A percentile compares a stretch with the other conserved stretches of the same genome.
These are phyloP conservation scores for Silene conica DNA, from an alignment of 148 eudicot species.

Conservation along the genomic window DNA sequence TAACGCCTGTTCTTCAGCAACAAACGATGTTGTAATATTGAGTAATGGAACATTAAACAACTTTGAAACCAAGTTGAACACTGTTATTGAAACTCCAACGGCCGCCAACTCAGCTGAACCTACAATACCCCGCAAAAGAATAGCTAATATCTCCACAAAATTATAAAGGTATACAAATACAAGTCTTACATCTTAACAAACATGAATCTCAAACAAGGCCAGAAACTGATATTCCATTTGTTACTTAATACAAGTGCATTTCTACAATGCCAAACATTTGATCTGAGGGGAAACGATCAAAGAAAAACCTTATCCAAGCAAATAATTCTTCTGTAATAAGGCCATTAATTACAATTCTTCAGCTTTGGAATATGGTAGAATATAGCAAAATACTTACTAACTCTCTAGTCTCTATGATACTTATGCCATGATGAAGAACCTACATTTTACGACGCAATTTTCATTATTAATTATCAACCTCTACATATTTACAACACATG, in stretches of 20 bases:
- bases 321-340: background rate
- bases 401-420: no score
- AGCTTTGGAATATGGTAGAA: no score
- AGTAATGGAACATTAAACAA: conserved; percentile 92
- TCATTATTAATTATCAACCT: no score
- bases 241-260: background rate
- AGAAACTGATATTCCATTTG: background rate
- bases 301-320: background rate
- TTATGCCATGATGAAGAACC: no score
- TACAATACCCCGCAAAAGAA: conserved; percentile 22
- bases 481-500: no score
- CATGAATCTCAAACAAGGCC: conserved; percentile 11
- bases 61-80: conserved; percentile 83
- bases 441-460: no score
- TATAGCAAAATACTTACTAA: no score
- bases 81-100: conserved; percentile 83
- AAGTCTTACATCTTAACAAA: background rate
- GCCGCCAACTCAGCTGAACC: conserved; percentile 94
- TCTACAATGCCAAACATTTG: background rate
- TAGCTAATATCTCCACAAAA: background rate
- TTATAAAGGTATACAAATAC: background rate
- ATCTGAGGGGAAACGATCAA: background rate
- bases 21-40: conserved; percentile 89
- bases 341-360: background rate
- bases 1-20: conserved; percentile 89